A percentile compares a stretch with the other conserved stretches of the same genome.
Conservation (phyloP, 352 stramenopile species). For the Globisporangium perplexum region DNA sequence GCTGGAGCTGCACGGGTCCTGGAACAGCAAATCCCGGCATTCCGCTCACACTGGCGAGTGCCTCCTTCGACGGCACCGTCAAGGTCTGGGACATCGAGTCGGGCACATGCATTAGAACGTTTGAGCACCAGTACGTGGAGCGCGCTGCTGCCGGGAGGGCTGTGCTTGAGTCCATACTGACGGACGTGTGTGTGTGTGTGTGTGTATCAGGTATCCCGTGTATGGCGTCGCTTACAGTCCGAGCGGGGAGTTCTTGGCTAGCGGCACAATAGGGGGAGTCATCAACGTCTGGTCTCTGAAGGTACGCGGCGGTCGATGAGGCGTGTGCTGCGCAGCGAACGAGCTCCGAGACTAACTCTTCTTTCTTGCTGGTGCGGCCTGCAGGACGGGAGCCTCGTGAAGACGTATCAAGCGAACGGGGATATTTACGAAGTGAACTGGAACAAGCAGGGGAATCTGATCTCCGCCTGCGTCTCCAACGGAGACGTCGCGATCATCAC, state of each 20-base stretch:
- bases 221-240: slow-evolving; percentile 87
- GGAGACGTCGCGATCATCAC: slow-evolving; percentile 86
- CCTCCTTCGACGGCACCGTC: slow-evolving; percentile 95
- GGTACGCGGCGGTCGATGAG: slow-evolving; percentile 38
- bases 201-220: slow-evolving; percentile 56
- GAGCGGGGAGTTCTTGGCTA: slow-evolving; percentile 93
- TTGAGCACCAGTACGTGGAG: slow-evolving; percentile 87
- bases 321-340: too few species aligned
- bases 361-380: too few species aligned
- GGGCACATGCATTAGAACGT: slow-evolving; percentile 88
- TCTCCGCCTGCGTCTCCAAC: slow-evolving; percentile 84
- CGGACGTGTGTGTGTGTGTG: slow-evolving; percentile 17
- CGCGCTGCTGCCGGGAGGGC: slow-evolving; percentile 14
- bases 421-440: slow-evolving; percentile 99
- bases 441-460: slow-evolving; percentile 88
- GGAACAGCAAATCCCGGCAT: slow-evolving; percentile 51
- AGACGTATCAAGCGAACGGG: slow-evolving; percentile 87
- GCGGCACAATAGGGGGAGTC: slow-evolving; percentile 94
- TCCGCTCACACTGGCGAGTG: slow-evolving; percentile 87
- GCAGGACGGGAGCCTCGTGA: slow-evolving; percentile 72
- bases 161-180: slow-evolving; percentile 8
- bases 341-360: too few species aligned
- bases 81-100: slow-evolving; percentile 92
- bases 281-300: slow-evolving; percentile 97
- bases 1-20: slow-evolving; percentile 86